phyloP scores from a whole-genome alignment of 495 filamentous ascomycete species.

The Neurospora terricola region DNA sequence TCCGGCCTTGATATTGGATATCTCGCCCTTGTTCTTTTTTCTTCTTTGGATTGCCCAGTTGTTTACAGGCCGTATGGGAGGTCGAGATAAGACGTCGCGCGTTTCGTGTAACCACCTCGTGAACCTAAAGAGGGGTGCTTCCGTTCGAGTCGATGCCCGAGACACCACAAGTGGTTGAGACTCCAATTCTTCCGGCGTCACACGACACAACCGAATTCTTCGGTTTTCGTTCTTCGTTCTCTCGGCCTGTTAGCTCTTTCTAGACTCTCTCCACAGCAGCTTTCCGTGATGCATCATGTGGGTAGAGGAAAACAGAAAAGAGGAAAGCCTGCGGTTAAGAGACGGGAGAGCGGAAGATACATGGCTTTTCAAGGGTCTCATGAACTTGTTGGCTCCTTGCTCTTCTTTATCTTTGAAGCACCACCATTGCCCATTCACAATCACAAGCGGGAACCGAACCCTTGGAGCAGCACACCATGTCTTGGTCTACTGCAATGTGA shows the following conservation, averaged over 20 bases:
- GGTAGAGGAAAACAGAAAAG: not conserved
- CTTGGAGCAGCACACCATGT: not conserved
- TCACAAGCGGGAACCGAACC: not conserved
- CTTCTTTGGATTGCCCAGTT: not conserved
- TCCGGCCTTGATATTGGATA: not conserved
- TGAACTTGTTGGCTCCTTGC: not conserved
- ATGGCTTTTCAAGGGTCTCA: not conserved
- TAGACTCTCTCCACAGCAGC: not conserved
- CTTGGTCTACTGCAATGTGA: not conserved
- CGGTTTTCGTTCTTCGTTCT: not conserved
- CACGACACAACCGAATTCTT: not conserved
- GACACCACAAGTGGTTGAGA: not conserved
- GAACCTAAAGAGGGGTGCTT: not conserved
- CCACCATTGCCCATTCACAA: not conserved
- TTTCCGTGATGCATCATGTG: not conserved
- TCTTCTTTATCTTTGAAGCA: not conserved
- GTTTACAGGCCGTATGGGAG: not conserved
- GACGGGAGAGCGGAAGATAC: not conserved
- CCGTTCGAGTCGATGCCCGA: not conserved
- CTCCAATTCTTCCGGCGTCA: not conserved
- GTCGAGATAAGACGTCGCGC: not conserved
- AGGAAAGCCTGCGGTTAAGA: not conserved
- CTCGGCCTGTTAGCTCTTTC: not conserved
- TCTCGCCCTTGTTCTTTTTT: not conserved
- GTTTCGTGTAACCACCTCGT: not conserved